phyloP scores from a whole-genome alignment of 2,329 filamentous ascomycete species.

The Teratosphaeria nubilosa region DNA sequence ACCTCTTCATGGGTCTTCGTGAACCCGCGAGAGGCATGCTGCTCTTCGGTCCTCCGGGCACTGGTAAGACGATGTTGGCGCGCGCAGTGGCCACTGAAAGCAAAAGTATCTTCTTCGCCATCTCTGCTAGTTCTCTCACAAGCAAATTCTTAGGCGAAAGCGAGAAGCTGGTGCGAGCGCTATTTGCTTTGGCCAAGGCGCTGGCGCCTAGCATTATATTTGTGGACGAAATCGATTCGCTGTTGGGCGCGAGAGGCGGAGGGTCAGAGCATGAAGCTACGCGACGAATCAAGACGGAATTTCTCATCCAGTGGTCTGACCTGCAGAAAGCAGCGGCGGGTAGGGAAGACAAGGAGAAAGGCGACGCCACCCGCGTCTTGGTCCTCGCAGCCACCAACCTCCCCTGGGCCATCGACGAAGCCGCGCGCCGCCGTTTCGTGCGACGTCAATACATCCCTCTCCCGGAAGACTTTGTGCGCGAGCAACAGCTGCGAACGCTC shows the following conservation, averaged over 20 bases:
- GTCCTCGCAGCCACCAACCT: conserved; percentile 93
- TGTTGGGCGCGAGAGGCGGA: conserved; percentile 74
- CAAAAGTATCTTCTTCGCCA: conserved; percentile 90
- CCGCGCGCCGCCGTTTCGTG: conserved; percentile 81
- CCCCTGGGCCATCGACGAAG: conserved; percentile 96
- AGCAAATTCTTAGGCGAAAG: conserved; percentile 95
- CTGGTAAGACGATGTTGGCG: conserved; percentile 96
- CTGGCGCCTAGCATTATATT: conserved; percentile 95
- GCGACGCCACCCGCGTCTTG: conserved; percentile 78
- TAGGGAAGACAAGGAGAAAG: conserved; percentile 58
- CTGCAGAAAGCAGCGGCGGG: conserved; percentile 85
- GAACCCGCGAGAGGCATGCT: conserved; percentile 94
- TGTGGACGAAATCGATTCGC: conserved; percentile 93
- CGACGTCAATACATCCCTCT: conserved; percentile 91
- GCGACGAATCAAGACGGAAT: conserved; percentile 91
- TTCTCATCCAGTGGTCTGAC: conserved; percentile 95
- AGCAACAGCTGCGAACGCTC: conserved; percentile 66
- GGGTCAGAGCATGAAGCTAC: conserved; percentile 88
- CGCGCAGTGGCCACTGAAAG: conserved; percentile 91
- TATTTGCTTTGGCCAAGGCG: conserved; percentile 81
- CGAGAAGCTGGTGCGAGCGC: conserved; percentile 86
- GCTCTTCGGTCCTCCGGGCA: conserved; percentile 92
- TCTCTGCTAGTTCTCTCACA: conserved; percentile 86
- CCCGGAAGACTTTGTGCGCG: conserved; percentile 73
- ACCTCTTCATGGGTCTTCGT: conserved; percentile 88